These are phyloP conservation scores for Leishmania braziliensis DNA, from an alignment of 208 protist species.

Conservation along the genomic window DNA sequence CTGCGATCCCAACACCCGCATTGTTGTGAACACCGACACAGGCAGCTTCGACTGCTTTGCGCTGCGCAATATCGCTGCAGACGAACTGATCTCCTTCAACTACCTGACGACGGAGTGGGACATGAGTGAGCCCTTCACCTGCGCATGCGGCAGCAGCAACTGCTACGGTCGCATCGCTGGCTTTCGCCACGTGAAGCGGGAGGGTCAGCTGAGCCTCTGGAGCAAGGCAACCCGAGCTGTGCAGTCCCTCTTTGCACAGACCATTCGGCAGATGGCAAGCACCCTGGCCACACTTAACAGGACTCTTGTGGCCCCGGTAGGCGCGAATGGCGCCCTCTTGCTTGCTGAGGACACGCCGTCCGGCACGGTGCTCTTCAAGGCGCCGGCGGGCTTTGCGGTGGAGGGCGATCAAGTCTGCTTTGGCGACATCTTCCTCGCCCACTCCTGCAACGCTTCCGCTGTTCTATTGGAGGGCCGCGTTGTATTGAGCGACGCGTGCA, in stretches of 20 bases:
- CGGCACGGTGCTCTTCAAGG: slow-evolving; percentile 66
- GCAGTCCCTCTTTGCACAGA: slow-evolving; percentile 61
- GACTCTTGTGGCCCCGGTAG: slow-evolving; percentile 43
- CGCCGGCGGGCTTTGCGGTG: slow-evolving; percentile 28
- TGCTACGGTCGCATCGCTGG: slow-evolving; percentile 74
- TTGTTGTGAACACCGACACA: slow-evolving; percentile 68
- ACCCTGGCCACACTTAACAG: slow-evolving; percentile 59
- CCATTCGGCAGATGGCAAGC: slow-evolving; percentile 42
- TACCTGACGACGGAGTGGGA: slow-evolving; percentile 91
- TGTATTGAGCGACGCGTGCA: slow-evolving; percentile 48
- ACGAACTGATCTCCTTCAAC: slow-evolving; percentile 83
- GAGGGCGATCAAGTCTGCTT: slow-evolving; percentile 44
- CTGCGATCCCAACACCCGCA: slow-evolving; percentile 78
- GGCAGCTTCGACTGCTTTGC: slow-evolving; percentile 70
- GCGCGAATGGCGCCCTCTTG: slow-evolving; percentile 40
- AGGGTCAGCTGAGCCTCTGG: slow-evolving; percentile 68
- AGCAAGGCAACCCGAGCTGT: slow-evolving; percentile 55
- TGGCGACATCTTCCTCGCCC: slow-evolving; percentile 60
- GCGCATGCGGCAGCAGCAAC: slow-evolving; percentile 52
- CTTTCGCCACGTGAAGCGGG: slow-evolving; percentile 58
- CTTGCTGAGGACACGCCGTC: slow-evolving; percentile 56
- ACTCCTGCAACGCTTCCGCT: slow-evolving; percentile 72
- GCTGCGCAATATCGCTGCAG: slow-evolving; percentile 56
- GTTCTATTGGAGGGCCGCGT: slow-evolving; percentile 61
- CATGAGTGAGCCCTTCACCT: slow-evolving; percentile 81